A percentile compares a stretch with the other conserved stretches of the same genome.
Evolutionary conservation across 2,329 filamentous ascomycete genomes (phyloP).

Genomic region (Gnomoniopsis smithogilvyi): DNA sequence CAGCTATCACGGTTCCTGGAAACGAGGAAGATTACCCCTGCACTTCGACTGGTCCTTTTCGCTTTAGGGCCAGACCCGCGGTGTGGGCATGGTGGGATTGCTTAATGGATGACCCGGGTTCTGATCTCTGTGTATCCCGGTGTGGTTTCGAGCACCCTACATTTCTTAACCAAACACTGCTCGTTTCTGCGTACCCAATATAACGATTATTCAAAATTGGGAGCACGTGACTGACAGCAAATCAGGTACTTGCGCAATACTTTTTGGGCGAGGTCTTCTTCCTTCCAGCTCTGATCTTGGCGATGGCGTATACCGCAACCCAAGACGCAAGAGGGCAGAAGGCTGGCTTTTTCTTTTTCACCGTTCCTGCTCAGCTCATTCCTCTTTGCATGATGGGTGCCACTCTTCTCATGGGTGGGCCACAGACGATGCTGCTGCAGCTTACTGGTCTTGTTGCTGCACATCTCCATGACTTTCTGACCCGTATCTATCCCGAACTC

Average conservation of each 20-base stretch:
- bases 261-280: slow-evolving; percentile 51
- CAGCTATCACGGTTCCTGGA: slow-evolving; percentile 83
- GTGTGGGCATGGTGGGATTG: slow-evolving; percentile 74
- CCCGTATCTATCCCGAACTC: slow-evolving; percentile 82
- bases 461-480: slow-evolving; percentile 87
- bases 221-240: slow-evolving; percentile 4
- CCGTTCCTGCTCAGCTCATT: slow-evolving; percentile 76
- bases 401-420: slow-evolving; percentile 63
- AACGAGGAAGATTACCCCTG: slow-evolving; percentile 77
- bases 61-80: slow-evolving; percentile 57
- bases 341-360: slow-evolving; percentile 77
- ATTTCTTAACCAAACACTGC: slow-evolving; percentile 35
- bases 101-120: slow-evolving; percentile 67
- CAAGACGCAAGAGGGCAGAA: slow-evolving; percentile 80
- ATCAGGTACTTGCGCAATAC: slow-evolving; percentile 48
- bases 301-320: slow-evolving; percentile 77
- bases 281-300: slow-evolving; percentile 67
- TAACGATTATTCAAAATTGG: too few relatives aligned
- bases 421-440: slow-evolving; percentile 59
- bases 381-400: slow-evolving; percentile 77
- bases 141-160: slow-evolving; percentile 63
- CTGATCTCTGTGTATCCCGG: slow-evolving; percentile 52
- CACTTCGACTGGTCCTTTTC: slow-evolving; percentile 61
- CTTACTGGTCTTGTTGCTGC: slow-evolving; percentile 79
- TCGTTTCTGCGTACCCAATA: slow-evolving; percentile 18